Evolutionary conservation across 2,329 filamentous ascomycete species (phyloP).

Genomic region (Pseudocercospora crystallina): DNA sequence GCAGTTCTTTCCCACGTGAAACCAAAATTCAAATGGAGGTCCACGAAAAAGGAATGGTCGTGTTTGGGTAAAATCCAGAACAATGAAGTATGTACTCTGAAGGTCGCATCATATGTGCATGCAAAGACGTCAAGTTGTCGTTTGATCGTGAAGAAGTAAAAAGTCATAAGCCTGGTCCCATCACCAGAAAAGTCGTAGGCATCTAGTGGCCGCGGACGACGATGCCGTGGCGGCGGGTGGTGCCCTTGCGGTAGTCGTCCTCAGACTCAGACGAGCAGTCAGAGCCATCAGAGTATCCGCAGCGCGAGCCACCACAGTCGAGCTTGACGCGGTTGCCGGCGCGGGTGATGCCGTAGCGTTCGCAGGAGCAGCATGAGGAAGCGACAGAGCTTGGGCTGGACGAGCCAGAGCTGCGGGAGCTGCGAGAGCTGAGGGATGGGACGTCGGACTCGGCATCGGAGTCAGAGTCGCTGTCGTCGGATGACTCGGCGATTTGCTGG

Average conservation of each 20-base stretch:
- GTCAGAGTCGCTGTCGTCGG: slow-evolving; percentile 42
- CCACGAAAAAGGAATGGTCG: background rate
- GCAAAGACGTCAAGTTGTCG: background rate
- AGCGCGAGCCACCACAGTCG: slow-evolving; percentile 87
- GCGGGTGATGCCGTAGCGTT: slow-evolving; percentile 94
- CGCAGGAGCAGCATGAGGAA: slow-evolving; percentile 75
- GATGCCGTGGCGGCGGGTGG: slow-evolving; percentile 48
- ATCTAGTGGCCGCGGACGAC: slow-evolving; percentile 37
- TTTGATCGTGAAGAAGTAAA: background rate
- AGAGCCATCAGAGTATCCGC: slow-evolving; percentile 71
- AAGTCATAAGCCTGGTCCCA: slow-evolving; percentile 2
- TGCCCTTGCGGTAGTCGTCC: slow-evolving; percentile 43
- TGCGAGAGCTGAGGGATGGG: slow-evolving; percentile 67
- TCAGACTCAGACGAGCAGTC: slow-evolving; percentile 69
- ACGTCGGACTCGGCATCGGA: slow-evolving; percentile 40
- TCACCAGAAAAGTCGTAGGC: slow-evolving; percentile 4
- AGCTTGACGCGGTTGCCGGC: slow-evolving; percentile 88
- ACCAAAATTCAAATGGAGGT: too few relatives aligned
- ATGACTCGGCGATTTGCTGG: slow-evolving; percentile 58
- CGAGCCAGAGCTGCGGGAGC: slow-evolving; percentile 60
- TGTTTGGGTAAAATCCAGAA: too few relatives aligned
- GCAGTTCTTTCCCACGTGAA: too few relatives aligned
- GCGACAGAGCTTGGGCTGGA: slow-evolving; percentile 54
- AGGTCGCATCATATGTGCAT: background rate
- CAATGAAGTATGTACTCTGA: too few relatives aligned